Base-by-base conservation (phyloP, 768 basidiomycete species). In the Pilatotrama ljubarskyi region DNA sequence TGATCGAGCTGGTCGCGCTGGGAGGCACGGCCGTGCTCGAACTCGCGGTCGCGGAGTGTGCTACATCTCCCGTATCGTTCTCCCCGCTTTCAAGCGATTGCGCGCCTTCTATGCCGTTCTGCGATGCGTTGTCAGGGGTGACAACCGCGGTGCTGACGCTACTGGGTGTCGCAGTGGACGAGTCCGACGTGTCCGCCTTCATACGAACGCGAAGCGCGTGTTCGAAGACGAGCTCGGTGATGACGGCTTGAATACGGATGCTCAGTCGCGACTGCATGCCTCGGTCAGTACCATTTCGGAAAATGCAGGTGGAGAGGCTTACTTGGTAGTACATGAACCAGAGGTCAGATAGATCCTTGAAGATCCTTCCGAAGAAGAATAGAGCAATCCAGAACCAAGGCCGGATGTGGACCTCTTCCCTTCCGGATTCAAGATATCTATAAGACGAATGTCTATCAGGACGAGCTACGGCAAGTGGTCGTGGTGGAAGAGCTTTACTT, bases 171-270 rank as follows among this genome's bases (percentile, higher is more conserved):
- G 58, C 29, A 2, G 46, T 41, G 24, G 10, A 20, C 3, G 40
- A 14, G 4, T 46, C 59, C 1, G 60, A 37, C 1, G 64, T 56
- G 40, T 81, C 80, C 18, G 84, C 78, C 55, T 81, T 83, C 73
- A 87, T 76, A 32, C 88, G 80, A 42, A 90, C 83, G 29, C 85
- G 80, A 6, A 93, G 77, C 1, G 83, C 72, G 62, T 84, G 83
- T 51, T 82, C 78, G 68, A 84, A 83, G 20, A 84, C 68, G 17
- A 84, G 75, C 65, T 82, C 78, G 7, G 82, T 83, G 47, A 84
- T 64, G 57, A 84, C 74, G 32, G 74, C 78, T 66, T 88, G 84
- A 5, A 73, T 64, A 3, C 80, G 82, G 13, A 84, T 80, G 22
- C 81, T 64, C 9, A 74, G 71, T 5, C 82, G 73, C 0, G 81